Conservation (phyloP, 805 yeast genomes). For the Zygotorulaspora chibaensis region DNA sequence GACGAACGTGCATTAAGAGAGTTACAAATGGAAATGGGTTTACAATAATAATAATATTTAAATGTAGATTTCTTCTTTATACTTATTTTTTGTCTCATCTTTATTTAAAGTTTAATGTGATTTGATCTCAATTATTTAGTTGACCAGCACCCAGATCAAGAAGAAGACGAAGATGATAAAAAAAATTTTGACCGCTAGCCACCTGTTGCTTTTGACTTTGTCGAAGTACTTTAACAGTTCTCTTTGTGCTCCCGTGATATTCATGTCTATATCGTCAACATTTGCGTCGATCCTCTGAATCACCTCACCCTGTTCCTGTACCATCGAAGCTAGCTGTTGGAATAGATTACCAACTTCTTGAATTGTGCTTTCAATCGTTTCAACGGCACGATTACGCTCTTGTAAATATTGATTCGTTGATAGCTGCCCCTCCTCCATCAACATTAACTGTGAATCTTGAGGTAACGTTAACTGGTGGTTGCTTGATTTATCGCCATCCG, state of each 20-base stretch:
- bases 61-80: conserved; percentile 2
- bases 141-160: conserved; percentile 73
- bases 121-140: conserved; percentile 34
- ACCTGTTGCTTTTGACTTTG: conserved; percentile 80
- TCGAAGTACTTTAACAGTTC: conserved; percentile 88
- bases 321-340: conserved; percentile 95
- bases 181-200: conserved; percentile 86
- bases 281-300: conserved; percentile 93
- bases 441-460: conserved; percentile 74
- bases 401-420: conserved; percentile 61
- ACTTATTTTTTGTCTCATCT: conserved; percentile 1
- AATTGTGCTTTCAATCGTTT: conserved; percentile 93
- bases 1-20: conserved; percentile 79
- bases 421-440: conserved; percentile 76
- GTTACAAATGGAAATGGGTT: conserved; percentile 82
- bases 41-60: conserved; percentile 35
- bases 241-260: conserved; percentile 90
- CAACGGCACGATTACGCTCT: conserved; percentile 86
- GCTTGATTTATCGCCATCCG: conserved; percentile 6
- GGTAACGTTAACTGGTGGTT: conserved; percentile 60
- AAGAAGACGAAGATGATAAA: conserved; percentile 78
- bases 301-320: conserved; percentile 93
- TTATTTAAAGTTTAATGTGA: conserved; percentile 7
- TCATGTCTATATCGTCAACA: conserved; percentile 87
- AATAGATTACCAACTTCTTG: conserved; percentile 94